phyloP scores from a whole-genome alignment of 805 yeast genomes.

The Ogataea parapolymorpha region DNA sequence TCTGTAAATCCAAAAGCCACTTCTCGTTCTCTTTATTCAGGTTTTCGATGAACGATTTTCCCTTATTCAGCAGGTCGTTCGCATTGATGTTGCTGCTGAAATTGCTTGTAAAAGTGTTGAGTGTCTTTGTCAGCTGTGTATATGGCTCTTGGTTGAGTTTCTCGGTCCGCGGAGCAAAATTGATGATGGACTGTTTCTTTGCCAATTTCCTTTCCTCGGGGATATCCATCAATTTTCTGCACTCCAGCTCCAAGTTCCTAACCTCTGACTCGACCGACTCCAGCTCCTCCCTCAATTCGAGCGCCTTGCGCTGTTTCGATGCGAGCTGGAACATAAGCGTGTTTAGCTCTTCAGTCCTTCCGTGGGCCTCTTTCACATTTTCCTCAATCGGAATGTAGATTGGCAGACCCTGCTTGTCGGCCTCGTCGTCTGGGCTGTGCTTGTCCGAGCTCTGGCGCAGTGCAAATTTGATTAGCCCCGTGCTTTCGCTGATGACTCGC shows the following conservation, averaged over 20 bases:
- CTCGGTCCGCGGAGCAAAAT: slow-evolving; percentile 1
- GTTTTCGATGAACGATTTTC: slow-evolving; percentile 26
- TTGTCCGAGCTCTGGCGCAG: slow-evolving; percentile 20
- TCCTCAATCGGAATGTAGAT: slow-evolving; percentile 35
- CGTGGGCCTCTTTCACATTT: neutral
- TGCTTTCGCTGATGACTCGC: slow-evolving; percentile 46
- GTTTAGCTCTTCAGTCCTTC: slow-evolving; percentile 3
- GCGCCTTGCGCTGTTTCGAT: slow-evolving; percentile 49
- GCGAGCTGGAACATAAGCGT: slow-evolving; percentile 40
- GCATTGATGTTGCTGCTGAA: slow-evolving; percentile 22
- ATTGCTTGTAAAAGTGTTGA: slow-evolving; percentile 25
- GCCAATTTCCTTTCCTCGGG: slow-evolving; percentile 4
- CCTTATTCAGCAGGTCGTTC: slow-evolving; percentile 25
- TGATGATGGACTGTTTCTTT: slow-evolving; percentile 10
- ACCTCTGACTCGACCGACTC: slow-evolving; percentile 39
- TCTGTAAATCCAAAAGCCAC: slow-evolving; percentile 21
- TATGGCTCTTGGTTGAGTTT: neutral
- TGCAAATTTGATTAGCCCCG: slow-evolving; percentile 48
- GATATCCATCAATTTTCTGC: slow-evolving; percentile 18
- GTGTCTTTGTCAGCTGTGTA: slow-evolving; percentile 15
- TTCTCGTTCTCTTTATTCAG: slow-evolving; percentile 25
- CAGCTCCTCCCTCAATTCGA: slow-evolving; percentile 47
- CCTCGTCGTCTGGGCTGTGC: neutral
- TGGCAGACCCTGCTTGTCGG: slow-evolving; percentile 31
- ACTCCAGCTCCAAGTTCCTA: slow-evolving; percentile 32